Evolutionary conservation across 345 rosid species (phyloP).

Genomic region (Alliaria petiolata): DNA sequence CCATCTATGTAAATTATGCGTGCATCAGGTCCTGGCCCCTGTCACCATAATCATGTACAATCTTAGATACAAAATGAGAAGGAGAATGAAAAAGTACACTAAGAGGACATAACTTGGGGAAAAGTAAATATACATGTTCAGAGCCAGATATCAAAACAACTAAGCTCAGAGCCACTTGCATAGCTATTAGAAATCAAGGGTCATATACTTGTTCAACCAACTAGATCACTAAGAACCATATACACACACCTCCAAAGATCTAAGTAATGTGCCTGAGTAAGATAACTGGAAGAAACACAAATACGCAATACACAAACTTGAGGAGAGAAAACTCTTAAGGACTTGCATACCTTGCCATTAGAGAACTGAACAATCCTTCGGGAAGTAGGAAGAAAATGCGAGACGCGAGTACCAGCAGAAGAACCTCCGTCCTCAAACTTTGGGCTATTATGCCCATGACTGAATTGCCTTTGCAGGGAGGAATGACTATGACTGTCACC

Average conservation of each 20-base stretch:
- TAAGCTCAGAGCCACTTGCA: neutral
- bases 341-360: constrained; percentile 70
- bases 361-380: constrained; percentile 91
- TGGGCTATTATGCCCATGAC: constrained; percentile 34
- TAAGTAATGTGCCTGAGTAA: neutral
- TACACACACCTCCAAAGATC: neutral
- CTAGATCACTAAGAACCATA: neutral
- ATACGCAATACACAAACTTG: neutral
- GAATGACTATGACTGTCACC: constrained; percentile 38
- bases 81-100: neutral
- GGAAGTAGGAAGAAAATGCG: constrained; percentile 95
- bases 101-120: neutral
- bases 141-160: too few relatives aligned
- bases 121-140: neutral
- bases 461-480: constrained; percentile 36
- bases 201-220: neutral
- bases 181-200: neutral
- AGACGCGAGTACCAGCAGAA: constrained; percentile 39
- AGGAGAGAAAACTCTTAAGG: neutral
- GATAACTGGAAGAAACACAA: neutral
- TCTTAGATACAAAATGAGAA: neutral
- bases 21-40: constrained; percentile 93
- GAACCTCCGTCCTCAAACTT: constrained; percentile 30
- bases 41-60: constrained; percentile 22
- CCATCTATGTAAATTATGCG: constrained; percentile 88